Evolutionary conservation across 768 basidiomycete genomes (phyloP), one percentile per base, ranked within the genome.

Genomic region (Suillus variegatus): DNA sequence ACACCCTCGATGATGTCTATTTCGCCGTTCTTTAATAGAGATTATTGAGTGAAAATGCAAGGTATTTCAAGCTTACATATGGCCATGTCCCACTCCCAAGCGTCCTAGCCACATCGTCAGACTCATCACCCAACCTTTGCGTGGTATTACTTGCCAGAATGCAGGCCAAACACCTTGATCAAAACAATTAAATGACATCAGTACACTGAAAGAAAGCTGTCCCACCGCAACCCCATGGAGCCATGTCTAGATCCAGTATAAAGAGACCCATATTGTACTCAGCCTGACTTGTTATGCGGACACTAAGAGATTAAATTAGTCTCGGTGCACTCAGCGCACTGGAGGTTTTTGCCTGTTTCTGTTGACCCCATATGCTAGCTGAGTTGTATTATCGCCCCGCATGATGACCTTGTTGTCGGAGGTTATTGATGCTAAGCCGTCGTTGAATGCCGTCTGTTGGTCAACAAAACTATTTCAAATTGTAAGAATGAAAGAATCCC

Each of bases 161-260:
- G 91, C 90, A 51, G 93, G 93, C 94, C 94, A 94, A 25, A 89
- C 86, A 69, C 85, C 90, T 92, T 43, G 16, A 61, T 20, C 22
- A 51, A 49, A 13, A 60, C 38, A 52, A 16, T 64, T 70, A 52
- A 60, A 68, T 28, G 46, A 63, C 38, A 64, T 60, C 46, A n/a
- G 25, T 20, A 20, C 44, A 63, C 18, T 22, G 46, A 61, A 47
- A 62, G 40, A 32, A 49, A 38, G 58, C 70, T 25, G 3, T 77
- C 85, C 63, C 79, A 87, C 93, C 93, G 77, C 94, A 97, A 62
- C 94, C 95, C 86, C 90, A 93, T 0, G 94, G 94, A 55, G 94
- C 93, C 75, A 85, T 87, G 64, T 89, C 87, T 40, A 93, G 82
- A 73, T 97, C 94, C 32, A 96, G 81, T 65, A 97, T 84, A 73